Percentiles rank a stretch among this genome's conserved stretches.
These are phyloP conservation scores for Coffea canephora DNA, from an alignment of 257 asterid species.

Conservation along the genomic window DNA sequence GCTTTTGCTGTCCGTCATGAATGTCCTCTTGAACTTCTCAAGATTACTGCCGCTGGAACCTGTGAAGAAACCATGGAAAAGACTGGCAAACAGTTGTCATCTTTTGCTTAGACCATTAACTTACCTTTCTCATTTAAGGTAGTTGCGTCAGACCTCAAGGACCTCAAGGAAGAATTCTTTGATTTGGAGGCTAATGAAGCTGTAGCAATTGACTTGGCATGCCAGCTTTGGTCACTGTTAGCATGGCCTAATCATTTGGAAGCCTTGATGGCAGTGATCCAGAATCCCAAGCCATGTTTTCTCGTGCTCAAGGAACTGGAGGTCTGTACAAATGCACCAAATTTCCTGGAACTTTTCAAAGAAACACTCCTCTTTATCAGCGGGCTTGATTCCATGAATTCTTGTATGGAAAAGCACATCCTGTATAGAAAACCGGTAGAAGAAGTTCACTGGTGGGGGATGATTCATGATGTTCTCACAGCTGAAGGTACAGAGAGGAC, in stretches of 20 bases:
- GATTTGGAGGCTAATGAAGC: constrained; percentile 33
- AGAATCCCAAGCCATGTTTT: constrained; percentile 26
- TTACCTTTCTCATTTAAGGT: constrained; percentile 6
- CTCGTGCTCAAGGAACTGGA: constrained; percentile 48
- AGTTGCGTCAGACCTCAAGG: constrained; percentile 33
- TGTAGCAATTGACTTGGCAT: neutral
- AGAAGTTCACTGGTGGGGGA: constrained; percentile 17
- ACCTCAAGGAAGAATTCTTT: constrained; percentile 30
- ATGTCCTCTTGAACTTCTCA: too few species aligned
- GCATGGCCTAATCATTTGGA: constrained; percentile 31
- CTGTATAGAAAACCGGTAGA: constrained; percentile 28
- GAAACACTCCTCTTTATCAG: constrained; percentile 40
- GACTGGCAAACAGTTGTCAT: constrained; percentile 30
- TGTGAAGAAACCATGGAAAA: constrained; percentile 28
- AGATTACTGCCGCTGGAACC: constrained; percentile 28
- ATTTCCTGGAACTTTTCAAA: constrained; percentile 42
- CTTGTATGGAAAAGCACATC: constrained; percentile 33
- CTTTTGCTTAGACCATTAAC: constrained; percentile 45
- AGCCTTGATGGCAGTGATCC: constrained; percentile 31
- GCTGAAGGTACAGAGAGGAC: constrained; percentile 42
- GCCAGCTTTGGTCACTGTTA: constrained; percentile 21
- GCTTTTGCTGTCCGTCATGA: too few species aligned
- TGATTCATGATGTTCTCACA: constrained; percentile 44
- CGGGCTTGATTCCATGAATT: constrained; percentile 33
- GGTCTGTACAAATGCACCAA: constrained; percentile 35